Evolutionary conservation across 2,329 filamentous ascomycete species (phyloP), one percentile per base, ranked within the genome.

Genomic region (Thielaviopsis cerberus): DNA sequence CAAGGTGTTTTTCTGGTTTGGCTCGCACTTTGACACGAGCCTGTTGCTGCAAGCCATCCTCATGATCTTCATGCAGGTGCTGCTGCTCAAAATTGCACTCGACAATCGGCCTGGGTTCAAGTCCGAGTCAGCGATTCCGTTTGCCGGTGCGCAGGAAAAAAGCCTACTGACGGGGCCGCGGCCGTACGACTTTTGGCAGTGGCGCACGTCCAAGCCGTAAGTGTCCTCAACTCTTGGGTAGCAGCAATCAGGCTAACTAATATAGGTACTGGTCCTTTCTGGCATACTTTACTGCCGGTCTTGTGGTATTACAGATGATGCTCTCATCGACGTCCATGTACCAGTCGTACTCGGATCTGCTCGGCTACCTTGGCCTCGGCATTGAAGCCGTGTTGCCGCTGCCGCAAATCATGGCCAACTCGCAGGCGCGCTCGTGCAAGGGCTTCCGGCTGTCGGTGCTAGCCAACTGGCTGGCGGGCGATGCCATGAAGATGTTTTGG

Each of bases 401-500:
- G 11, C 87, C 87, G 0, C 87, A 94, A 69, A 82, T 92, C 27
- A 66, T 87, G 54, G 73, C 85, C 51, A 92, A 92, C 67, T 74
- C 78, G 62, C 77, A 78, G 34, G 76, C 79, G 4, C 75, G 77
- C 61, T 88, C 85, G 1, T 88, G 84, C 73, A 84, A 81, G 68
- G 87, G 87, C 5, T 88, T 94, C 70, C 78, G 87, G 17, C 66
- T 88, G 11, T 88, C 83, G 6, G 82, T 94, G 4, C 72, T 92
- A 59, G 78, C 75, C 26, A 88, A 83, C 68, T 94, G 87, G 87
- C 73, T 94, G 57, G 71, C 84, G 2, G 87, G 87, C 61, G 87
- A 94, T 69, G 75, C 79, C 8, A 88, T 92, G 82, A 94, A 94
- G 76, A 85, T 91, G 77, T 86, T 88, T 65, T 85, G 81, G 81